Evolutionary conservation across 2,329 filamentous ascomycete species (phyloP), one percentile per base, ranked within the genome.

Genomic region (Calonectria multiphialidica): DNA sequence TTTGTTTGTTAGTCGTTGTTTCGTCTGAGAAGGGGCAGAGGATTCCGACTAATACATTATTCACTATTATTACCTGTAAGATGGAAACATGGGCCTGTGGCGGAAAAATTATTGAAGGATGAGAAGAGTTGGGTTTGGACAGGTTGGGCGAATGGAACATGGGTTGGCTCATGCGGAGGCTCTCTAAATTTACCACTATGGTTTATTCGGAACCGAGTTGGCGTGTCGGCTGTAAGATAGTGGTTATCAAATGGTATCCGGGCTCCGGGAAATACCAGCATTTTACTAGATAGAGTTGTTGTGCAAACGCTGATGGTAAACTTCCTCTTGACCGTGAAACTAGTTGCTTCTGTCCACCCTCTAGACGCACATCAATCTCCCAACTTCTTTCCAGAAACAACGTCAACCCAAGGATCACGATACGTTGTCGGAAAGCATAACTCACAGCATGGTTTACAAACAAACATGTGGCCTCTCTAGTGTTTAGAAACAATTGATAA

Each of bases 1-100:
- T 77, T 70, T 30, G 10, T 74, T 72, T 66, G 44, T 62, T 64
- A 30, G 70, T 40, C 42, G 28, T 49, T 18, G 53, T 33, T 61
- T 42, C 67, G 44, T 40, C 33, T 6, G 13, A 37, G 13, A 37
- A 8, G 18, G 28, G 50, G 30, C 28, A n/a, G 35, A 55, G 57
- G 68, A 66, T 62, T 64, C 30, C 49, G 42, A 42, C 45, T 63
- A 57, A 69, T 57, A 55, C 16, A 21, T 57, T 64, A 42, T 64
- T 57, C 47, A 61, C 42, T 42, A 66, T 69, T 57, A 57, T 57
- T 37, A 57, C 53, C 42, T 53, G 37, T 49, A 35, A 68, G 44
- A 50, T 61, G 57, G 37, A 61, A 30, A 33, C 57, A 61, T 61
- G 57, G 57, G 57, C 9, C 21, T 53, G 30, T 3, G 21, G 25